Evolutionary conservation across 768 basidiomycete genomes (phyloP).

Genomic region (Lactifluus volemus): DNA sequence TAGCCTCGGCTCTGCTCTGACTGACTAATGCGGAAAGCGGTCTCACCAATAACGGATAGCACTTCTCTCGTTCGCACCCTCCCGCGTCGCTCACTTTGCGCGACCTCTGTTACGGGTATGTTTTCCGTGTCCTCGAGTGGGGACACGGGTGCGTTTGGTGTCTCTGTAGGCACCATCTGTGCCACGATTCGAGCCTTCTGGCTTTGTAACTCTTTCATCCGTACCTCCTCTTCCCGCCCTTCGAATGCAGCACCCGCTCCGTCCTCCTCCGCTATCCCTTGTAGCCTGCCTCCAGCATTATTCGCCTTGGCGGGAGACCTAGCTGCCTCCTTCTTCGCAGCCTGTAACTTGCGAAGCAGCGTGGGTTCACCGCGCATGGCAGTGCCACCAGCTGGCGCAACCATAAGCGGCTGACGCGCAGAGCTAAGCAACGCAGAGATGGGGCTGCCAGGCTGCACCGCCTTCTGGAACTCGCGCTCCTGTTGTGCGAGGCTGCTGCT

Average conservation of each 20-base stretch:
- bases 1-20: not conserved
- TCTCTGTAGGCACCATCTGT: conserved; percentile 71
- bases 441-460: conserved; percentile 90
- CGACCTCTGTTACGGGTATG: conserved; percentile 22
- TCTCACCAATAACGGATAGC: not conserved
- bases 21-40: too few relatives aligned
- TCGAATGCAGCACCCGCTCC: conserved; percentile 19
- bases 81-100: conserved; percentile 1
- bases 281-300: conserved; percentile 32
- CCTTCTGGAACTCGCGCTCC: conserved; percentile 95
- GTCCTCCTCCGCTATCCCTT: conserved; percentile 38
- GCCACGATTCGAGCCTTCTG: conserved; percentile 93
- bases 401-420: conserved; percentile 79
- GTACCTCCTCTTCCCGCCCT: conserved; percentile 31
- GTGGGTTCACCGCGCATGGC: conserved; percentile 33
- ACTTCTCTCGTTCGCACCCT: conserved; percentile 8
- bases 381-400: conserved; percentile 36
- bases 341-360: conserved; percentile 48
- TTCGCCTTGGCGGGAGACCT: conserved; percentile 45
- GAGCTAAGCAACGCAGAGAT: conserved; percentile 87
- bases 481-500: conserved; percentile 67
- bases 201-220: conserved; percentile 71
- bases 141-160: conserved; percentile 22
- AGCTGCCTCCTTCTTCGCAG: conserved; percentile 35
- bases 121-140: conserved; percentile 29